Conservation (phyloP, 1,139 yeast genomes). For the Kluyveromyces sp. region DNA sequence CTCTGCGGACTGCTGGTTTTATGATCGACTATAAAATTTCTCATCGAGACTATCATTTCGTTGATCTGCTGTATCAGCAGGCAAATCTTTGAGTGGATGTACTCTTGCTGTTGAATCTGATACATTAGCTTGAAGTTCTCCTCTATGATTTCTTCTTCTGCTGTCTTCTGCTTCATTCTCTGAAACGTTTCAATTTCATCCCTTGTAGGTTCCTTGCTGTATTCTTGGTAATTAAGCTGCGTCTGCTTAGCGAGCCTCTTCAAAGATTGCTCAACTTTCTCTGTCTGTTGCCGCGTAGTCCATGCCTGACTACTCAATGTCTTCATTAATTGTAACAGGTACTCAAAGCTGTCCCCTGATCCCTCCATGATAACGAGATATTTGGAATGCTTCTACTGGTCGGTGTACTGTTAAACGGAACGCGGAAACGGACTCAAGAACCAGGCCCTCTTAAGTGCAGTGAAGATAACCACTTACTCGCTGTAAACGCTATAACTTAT, state of each 20-base stretch:
- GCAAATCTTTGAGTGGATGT: conserved; percentile 23
- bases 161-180: conserved; percentile 11
- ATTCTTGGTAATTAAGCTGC: conserved; percentile 24
- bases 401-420: too few relatives aligned
- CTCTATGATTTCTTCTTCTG: conserved; percentile 16
- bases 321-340: conserved; percentile 21
- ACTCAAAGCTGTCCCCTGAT: conserved; percentile 23
- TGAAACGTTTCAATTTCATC: conserved; percentile 14
- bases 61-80: conserved; percentile 23
- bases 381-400: not conserved
- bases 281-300: conserved; percentile 23
- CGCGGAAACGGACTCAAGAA: too few relatives aligned
- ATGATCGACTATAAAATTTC: conserved; percentile 26
- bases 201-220: conserved; percentile 14
- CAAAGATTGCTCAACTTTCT: conserved; percentile 23
- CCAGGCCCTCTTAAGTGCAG: too few relatives aligned
- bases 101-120: conserved; percentile 29
- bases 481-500: too few relatives aligned
- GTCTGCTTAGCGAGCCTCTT: conserved; percentile 29
- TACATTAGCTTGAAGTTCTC: conserved; percentile 27
- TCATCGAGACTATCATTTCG: conserved; percentile 26
- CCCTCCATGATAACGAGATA: conserved; percentile 9
- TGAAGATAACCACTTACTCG: too few relatives aligned
- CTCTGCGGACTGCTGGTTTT: conserved; percentile 14
- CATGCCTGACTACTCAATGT: conserved; percentile 20